Evolutionary conservation across 78 protist species (phyloP).

Genomic region (Tieghemostelium lacteum): DNA sequence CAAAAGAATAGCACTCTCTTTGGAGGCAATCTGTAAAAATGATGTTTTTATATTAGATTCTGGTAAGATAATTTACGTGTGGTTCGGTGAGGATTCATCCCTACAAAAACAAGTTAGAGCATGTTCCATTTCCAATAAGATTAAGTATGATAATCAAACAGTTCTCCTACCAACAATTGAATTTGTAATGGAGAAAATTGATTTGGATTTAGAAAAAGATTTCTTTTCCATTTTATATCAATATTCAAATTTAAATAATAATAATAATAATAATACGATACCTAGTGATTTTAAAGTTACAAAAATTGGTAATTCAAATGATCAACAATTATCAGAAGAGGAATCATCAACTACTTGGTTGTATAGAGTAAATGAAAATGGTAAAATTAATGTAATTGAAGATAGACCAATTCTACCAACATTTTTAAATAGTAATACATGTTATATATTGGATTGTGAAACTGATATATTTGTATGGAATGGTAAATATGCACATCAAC

Average conservation of each 20-base stretch:
- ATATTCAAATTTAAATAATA: not conserved
- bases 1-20: conserved; percentile 24
- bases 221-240: conserved; percentile 12
- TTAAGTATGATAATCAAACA: conserved; percentile 45
- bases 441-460: conserved; percentile 69
- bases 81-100: conserved; percentile 50
- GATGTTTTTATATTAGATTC: conserved; percentile 68
- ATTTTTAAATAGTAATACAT: conserved; percentile 47
- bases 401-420: conserved; percentile 62
- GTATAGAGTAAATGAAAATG: conserved; percentile 54
- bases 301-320: not conserved
- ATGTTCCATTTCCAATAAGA: conserved; percentile 32
- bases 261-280: not conserved
- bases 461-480: conserved; percentile 72
- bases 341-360: conserved; percentile 51
- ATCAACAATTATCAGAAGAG: not conserved
- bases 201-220: not conserved
- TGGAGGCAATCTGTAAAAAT: conserved; percentile 34
- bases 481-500: conserved; percentile 51
- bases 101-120: conserved; percentile 67
- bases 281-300: not conserved
- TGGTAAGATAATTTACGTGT: conserved; percentile 42
- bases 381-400: conserved; percentile 47
- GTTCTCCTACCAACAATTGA: conserved; percentile 32
- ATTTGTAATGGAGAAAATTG: conserved; percentile 4